A percentile compares a stretch with the other conserved stretches of the same genome.
These are phyloP conservation scores for Clavispora vitiphila DNA, from an alignment of 805 yeast species.

Conservation along the genomic window DNA sequence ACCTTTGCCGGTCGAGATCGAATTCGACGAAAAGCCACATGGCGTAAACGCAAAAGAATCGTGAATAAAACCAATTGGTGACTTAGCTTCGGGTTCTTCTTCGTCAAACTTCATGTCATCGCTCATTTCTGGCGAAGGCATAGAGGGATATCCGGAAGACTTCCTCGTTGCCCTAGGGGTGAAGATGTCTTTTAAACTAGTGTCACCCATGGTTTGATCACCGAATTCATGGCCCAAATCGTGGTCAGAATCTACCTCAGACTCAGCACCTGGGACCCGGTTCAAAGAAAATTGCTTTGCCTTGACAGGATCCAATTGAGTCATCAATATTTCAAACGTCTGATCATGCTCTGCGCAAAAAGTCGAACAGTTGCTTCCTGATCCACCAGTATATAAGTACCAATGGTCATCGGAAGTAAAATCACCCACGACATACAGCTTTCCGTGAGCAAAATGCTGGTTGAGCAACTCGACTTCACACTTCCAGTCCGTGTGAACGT, in stretches of 20 bases:
- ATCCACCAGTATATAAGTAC: conserved; percentile 75
- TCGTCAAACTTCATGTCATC: conserved; percentile 1
- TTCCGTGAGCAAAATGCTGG: conserved; percentile 56
- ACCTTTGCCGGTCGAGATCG: conserved; percentile 49
- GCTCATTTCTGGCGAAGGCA: conserved; percentile 1
- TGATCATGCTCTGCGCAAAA: conserved; percentile 41
- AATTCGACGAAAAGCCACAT: conserved; percentile 91
- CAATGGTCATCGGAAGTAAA: conserved; percentile 79
- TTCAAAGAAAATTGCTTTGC: conserved; percentile 57
- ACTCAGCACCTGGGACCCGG: conserved; percentile 41
- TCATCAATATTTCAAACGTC: conserved; percentile 88
- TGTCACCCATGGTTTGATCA: conserved; percentile 53
- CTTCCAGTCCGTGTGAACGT: conserved; percentile 81
- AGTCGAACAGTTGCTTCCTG: conserved; percentile 6
- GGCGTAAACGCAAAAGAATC: conserved; percentile 92
- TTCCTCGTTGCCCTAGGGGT: conserved; percentile 1
- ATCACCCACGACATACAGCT: conserved; percentile 69
- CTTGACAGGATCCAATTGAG: conserved; percentile 58
- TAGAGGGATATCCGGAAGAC: background rate
- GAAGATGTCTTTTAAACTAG: conserved; percentile 61
- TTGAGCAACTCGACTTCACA: conserved; percentile 71
- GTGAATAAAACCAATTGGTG: conserved; percentile 41
- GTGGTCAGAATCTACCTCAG: conserved; percentile 36
- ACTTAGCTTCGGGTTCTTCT: conserved; percentile 1
- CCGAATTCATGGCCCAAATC: conserved; percentile 83